Evolutionary conservation across 345 rosid genomes (phyloP), one percentile per base, ranked within the genome.

Genomic region (Chamaenerion angustifolium): DNA sequence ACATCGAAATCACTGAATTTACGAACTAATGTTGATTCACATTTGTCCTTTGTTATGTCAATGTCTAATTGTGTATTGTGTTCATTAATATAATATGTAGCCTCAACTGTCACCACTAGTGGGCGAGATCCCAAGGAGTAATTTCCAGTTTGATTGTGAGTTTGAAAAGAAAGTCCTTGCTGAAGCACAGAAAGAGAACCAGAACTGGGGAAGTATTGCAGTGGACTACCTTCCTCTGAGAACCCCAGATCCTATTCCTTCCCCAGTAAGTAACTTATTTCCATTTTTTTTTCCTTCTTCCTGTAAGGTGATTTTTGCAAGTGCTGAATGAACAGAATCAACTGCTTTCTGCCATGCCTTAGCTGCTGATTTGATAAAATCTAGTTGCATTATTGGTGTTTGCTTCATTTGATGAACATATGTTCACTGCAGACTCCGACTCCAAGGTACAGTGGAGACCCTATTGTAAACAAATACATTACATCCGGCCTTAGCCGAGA

Each of bases 71-170:
- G 21, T 63, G 56, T 44, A 45, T 42, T 13, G 19, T 52, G 3
- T 15, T 12, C 44, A 7, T 51, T 15, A 37, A 52, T 21, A 31
- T 31, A 1, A 8, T 17, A 58, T 75, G 61, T 62, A 85, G 94
- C 95, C 94, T 57, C 80, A 68, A 53, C 40, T 85, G 76, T 55
- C 69, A 23, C 77, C 83, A 1, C 80, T 61, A 52, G 59, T 61
- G 4, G 78, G 76, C 48, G 92, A 81, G 41, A 70, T 90, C 65
- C 90, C 78, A 6, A 68, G 81, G 54, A 79, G 94, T 64, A 76
- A 70, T 52, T 83, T 86, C 60, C 80, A 83, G 64, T 83, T 81
- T 53, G 81, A 86, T 73, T 83, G 83, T 48, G 77, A 74, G 3
- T 60, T 90, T 46, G 89, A 86, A 66, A 69, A 69, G 63, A 83